Evolutionary conservation across 495 filamentous ascomycete species (phyloP), one percentile per base, ranked within the genome.

Genomic region (Cenococcum geophilum): DNA sequence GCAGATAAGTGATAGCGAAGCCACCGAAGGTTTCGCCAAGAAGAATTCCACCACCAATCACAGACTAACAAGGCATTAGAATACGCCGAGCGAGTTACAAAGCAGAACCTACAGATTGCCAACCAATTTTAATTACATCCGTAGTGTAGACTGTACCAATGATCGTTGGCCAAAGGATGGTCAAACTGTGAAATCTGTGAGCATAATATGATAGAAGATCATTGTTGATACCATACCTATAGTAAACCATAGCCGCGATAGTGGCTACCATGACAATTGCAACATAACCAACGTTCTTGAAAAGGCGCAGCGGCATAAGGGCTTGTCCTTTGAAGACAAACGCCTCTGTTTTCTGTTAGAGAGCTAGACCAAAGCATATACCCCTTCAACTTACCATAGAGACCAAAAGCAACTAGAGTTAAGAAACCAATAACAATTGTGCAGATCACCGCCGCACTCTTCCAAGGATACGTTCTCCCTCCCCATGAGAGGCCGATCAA

Each of bases 381-480:
- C 6, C 6, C 27, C 27, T 32, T 32, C 27, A 54, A 64, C 42
- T 22, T 68, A 65, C 65, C 73, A 55, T 78, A 80, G 12, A 78
- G 25, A 11, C 71, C 74, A 55, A 80, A 78, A 4, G 60, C 71
- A 23, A 77, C 61, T n/a, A 81, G 67, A 0, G 73, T 69, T 14
- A 73, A 60, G 18, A 67, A 69, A 6, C 79, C 78, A 37, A 81
- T 64, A 1, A 79, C 65, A 34, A 81, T 69, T 12, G 73, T 69
- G n/a, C 69, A 72, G 35, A 82, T 70, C 21, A 77, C 76, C 36
- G 78, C 72, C 9, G 72, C 74, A n/a, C 74, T 76, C 35, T 71
- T 71, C 80, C 79, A 81, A 0, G 77, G 71, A 68, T 83, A 80
- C 0, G 70, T 66, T 14, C 64, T 65, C 4, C 79, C 79, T 23